Base-by-base conservation (phyloP, 768 basidiomycete species). In the Boletus pseudo-olivaceus region DNA sequence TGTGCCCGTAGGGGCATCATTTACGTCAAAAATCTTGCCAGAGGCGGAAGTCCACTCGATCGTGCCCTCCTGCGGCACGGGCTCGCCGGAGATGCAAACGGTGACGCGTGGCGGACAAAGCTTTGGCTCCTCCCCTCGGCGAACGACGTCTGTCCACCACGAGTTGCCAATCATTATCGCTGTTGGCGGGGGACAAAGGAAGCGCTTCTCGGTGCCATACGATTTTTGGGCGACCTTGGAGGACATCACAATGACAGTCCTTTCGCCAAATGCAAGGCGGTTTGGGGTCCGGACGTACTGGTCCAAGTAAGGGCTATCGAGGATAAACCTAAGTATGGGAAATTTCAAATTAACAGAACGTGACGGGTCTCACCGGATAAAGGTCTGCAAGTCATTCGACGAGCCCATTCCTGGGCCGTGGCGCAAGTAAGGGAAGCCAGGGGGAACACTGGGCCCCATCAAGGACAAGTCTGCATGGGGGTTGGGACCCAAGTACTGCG, bases 161-260 rank as follows among this genome's bases (percentile, higher is more conserved):
- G 88, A 87, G 67, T 90, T 91, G 46, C 94, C 94, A 63, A 94
- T 89, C 82, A 98, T 82, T 66, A 93, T 87, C 44, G 93, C 94
- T 32, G 93, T 94, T 9, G 94, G 94, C 51, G 90, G 95, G 8
- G 91, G 93, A 67, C 92, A 96, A 34, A 95, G 80, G 80, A 95
- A 96, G 41, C 95, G 82, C 71, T 97, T 97, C 72, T 98, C 95
- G 17, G 88, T 93, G 35, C 94, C 95, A 67, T 98, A 98, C 9
- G 91, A 93, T 68, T 98, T 96, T 77, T 98, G 96, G 4, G 93
- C 96, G 30, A 98, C 94, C 66, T 90, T 93, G 68, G 90, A 93
- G n/a, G 93, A 95, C 90, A 97, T 94, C 63, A 98, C 89, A 56
- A 98, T 89, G 56, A 98, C 83, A 5, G 93, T 93, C 45, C 93